Base-by-base conservation (phyloP, 352 stramenopile species). In the Globisporangium rhizosaccharum region DNA sequence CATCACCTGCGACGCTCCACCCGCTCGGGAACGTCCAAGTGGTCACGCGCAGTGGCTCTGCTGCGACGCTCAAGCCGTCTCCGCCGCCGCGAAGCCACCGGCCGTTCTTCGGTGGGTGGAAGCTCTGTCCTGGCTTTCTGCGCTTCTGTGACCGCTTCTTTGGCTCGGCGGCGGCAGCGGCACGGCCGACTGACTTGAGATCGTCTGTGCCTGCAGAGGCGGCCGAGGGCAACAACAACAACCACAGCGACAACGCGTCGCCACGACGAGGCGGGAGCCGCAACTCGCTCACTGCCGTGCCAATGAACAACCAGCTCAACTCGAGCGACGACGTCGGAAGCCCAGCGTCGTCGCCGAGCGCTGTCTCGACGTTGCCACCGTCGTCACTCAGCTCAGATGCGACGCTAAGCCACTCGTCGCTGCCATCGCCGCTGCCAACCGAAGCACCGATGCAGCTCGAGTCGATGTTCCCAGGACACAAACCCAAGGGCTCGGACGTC, bases 91-190 rank as follows among this genome's bases (percentile, higher is more conserved):
- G 42, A 33, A 42, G 42, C 37, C 28, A 9, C 25, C 28, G 25
- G 26, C 12, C 59, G 11, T 62, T 53, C 28, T 63, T 68, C 14
- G 65, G 66, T 56, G 66, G 69, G 44, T 83, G 75, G 60, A 77
- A 82, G 33, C 73, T 90, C 37, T 90, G 77, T 55, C 77, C 80
- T 23, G 80, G 78, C n/a, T 82, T 90, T 39, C 59, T 87, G 28
- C 77, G 78, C 50, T 81, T 90, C 51, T 88, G 78, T 45, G 76
- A 87, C 37, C 77, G 78, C n/a, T 83, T 77, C 58, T 82, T 90
- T 45, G 67, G 70, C 28, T 61, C 68, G 8, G 41, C 50, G 26
- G 28, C 42, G 12, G 39, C 50, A 33, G n/a, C 42, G 12, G 41
- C 46, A n/a, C 41, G 18, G 7, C 26, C 51, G 44, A 54, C 51